These are phyloP conservation scores for Fusarium stilboides DNA, from an alignment of 2,329 filamentous ascomycete genomes.

Conservation along the genomic window DNA sequence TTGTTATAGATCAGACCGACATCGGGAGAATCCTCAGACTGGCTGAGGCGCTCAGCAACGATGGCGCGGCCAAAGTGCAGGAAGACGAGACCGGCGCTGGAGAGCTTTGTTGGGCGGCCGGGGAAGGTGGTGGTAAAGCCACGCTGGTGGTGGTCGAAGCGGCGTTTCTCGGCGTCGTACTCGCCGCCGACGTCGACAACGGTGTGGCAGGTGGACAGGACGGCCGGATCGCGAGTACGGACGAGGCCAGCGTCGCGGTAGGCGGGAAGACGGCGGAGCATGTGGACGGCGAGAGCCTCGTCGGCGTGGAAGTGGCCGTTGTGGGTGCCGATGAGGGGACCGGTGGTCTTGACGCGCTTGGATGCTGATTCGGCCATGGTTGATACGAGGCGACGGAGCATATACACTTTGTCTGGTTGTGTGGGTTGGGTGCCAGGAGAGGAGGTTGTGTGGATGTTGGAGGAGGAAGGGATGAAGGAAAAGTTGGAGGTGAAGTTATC, in stretches of 20 bases:
- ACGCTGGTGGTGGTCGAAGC: constrained; percentile 98
- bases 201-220: constrained; percentile 88
- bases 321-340: constrained; percentile 88
- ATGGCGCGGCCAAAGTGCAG: constrained; percentile 93
- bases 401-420: constrained; percentile 30
- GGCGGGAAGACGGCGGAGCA: constrained; percentile 88
- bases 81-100: constrained; percentile 93
- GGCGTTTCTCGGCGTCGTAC: constrained; percentile 82
- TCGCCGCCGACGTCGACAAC: constrained; percentile 98
- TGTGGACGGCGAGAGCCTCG: constrained; percentile 95
- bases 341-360: constrained; percentile 87
- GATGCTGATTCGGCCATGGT: constrained; percentile 74
- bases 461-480: constrained; percentile 11
- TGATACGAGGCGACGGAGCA: constrained; percentile 53
- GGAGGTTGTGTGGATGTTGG: not conserved
- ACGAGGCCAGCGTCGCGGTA: constrained; percentile 83
- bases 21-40: constrained; percentile 74
- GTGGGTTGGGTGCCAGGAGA: constrained; percentile 7
- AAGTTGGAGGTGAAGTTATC: constrained; percentile 19
- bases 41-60: constrained; percentile 71
- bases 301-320: constrained; percentile 99
- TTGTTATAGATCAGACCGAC: constrained; percentile 86
- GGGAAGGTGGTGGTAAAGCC: constrained; percentile 90
- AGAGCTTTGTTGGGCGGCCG: constrained; percentile 87
- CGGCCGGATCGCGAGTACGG: constrained; percentile 86